Percentiles rank a stretch among this genome's conserved stretches.
phyloP scores from a whole-genome alignment of 116 monocot species.

The Trichopus zeylanicus region DNA sequence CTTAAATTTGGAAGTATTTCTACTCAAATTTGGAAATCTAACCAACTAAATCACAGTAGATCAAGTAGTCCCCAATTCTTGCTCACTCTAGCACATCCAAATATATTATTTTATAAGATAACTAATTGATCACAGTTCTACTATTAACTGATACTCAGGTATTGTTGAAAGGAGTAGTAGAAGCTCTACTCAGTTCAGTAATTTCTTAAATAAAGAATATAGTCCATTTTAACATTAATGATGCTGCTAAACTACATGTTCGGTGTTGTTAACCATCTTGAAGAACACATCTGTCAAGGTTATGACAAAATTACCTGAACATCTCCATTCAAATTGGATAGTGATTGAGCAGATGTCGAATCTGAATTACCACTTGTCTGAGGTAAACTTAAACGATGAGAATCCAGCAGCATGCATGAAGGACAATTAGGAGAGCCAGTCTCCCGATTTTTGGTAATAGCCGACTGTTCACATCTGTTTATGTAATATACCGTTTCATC shows the following conservation, averaged over 20 bases:
- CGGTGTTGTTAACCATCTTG: background rate
- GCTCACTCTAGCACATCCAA: too few species aligned
- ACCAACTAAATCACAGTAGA: too few species aligned
- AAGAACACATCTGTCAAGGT: background rate
- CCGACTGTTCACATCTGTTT: slow-evolving; percentile 19
- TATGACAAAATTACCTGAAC: slow-evolving; percentile 29
- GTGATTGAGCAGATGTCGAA: slow-evolving; percentile 52
- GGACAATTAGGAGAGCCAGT: slow-evolving; percentile 27
- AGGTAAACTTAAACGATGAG: slow-evolving; percentile 64
- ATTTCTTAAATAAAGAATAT: background rate
- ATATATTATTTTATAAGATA: too few species aligned
- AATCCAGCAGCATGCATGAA: slow-evolving; percentile 43
- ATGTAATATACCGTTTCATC: slow-evolving; percentile 26
- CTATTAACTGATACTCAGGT: too few species aligned
- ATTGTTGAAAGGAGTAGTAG: too few species aligned
- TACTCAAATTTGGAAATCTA: too few species aligned
- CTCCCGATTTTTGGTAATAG: slow-evolving; percentile 12
- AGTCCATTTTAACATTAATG: background rate
- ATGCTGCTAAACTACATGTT: background rate
- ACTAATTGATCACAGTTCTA: too few species aligned
- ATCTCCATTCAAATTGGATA: slow-evolving; percentile 57
- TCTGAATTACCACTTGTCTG: slow-evolving; percentile 72
- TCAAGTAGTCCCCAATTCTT: too few species aligned
- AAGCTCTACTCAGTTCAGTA: background rate
- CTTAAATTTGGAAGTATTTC: background rate